These are phyloP conservation scores for Anisodus acutangulus DNA, from an alignment of 257 asterid species.

Conservation along the genomic window DNA sequence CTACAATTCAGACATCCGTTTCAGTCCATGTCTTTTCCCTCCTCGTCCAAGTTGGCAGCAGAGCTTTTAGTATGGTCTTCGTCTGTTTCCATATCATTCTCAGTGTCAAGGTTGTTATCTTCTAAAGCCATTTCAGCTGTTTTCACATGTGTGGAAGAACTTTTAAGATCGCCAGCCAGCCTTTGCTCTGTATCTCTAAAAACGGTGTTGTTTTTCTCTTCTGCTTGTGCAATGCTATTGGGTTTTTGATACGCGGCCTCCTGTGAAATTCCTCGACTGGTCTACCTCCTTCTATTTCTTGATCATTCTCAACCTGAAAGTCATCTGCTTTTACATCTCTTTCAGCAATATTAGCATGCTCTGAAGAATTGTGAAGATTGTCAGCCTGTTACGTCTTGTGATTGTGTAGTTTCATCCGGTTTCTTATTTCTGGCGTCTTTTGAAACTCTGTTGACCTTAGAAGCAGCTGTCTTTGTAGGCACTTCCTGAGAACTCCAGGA, in stretches of 20 bases:
- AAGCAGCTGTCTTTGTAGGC: neutral
- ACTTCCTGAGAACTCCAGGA: neutral
- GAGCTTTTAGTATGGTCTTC: conserved; percentile 29
- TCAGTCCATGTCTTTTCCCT: conserved; percentile 13
- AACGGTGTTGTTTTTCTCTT: neutral
- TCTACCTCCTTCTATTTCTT: conserved; percentile 38
- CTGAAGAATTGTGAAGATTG: neutral
- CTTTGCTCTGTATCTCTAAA: neutral
- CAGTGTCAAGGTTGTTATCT: conserved; percentile 29
- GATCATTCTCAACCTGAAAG: conserved; percentile 35
- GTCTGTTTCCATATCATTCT: conserved; percentile 37
- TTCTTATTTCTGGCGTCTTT: conserved; percentile 9
- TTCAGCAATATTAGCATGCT: conserved; percentile 17
- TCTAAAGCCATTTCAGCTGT: conserved; percentile 27
- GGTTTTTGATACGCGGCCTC: conserved; percentile 15
- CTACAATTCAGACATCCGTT: conserved; percentile 40
- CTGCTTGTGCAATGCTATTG: conserved; percentile 27
- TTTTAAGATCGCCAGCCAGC: neutral
- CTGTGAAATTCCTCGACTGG: conserved; percentile 18
- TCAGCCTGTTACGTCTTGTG: neutral
- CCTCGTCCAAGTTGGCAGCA: conserved; percentile 29
- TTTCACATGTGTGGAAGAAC: conserved; percentile 13
- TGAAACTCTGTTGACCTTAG: conserved; percentile 27
- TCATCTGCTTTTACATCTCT: conserved; percentile 32
- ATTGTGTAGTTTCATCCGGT: conserved; percentile 21